Percentiles rank a stretch among this genome's conserved stretches.
Evolutionary conservation across 768 basidiomycete species (phyloP).

Genomic region (Kwoniella mangroviensis): DNA sequence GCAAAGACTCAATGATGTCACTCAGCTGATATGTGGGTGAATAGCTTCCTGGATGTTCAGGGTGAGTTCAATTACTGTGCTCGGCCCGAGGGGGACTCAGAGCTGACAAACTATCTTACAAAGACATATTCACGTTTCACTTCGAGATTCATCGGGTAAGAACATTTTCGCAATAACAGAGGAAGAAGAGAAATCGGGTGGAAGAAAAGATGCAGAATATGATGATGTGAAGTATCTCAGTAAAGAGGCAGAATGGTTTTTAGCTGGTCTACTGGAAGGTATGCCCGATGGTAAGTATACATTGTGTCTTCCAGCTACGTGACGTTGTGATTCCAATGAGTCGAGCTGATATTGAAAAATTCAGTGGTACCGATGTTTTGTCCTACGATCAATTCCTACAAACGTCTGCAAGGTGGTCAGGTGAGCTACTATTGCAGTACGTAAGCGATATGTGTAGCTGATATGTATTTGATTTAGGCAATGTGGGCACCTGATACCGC

Average conservation of each 20-base stretch:
- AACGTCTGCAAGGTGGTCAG: slow-evolving; percentile 90
- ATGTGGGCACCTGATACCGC: slow-evolving; percentile 94
- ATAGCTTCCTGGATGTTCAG: slow-evolving; percentile 93
- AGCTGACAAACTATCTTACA: not conserved
- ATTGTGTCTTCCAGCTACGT: not conserved
- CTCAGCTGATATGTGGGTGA: not conserved
- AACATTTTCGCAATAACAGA: slow-evolving; percentile 80
- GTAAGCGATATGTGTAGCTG: not conserved
- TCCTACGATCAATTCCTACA: slow-evolving; percentile 95
- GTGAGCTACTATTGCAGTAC: slow-evolving; percentile 47
- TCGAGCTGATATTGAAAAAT: not conserved
- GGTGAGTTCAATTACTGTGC: slow-evolving; percentile 68
- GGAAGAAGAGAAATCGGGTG: slow-evolving; percentile 65
- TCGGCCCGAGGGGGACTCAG: no score
- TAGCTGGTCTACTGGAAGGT: slow-evolving; percentile 90
- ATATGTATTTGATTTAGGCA: slow-evolving; percentile 52
- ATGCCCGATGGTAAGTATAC: slow-evolving; percentile 75
- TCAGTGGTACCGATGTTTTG: slow-evolving; percentile 81
- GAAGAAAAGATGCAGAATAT: slow-evolving; percentile 72
- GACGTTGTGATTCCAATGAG: not conserved
- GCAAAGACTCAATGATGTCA: not conserved
- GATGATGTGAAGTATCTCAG: slow-evolving; percentile 85
- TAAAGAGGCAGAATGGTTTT: slow-evolving; percentile 82
- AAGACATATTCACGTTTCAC: slow-evolving; percentile 83
- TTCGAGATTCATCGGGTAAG: slow-evolving; percentile 68